phyloP scores from a whole-genome alignment of 148 eudicot genomes.

The Polygonum aviculare region DNA sequence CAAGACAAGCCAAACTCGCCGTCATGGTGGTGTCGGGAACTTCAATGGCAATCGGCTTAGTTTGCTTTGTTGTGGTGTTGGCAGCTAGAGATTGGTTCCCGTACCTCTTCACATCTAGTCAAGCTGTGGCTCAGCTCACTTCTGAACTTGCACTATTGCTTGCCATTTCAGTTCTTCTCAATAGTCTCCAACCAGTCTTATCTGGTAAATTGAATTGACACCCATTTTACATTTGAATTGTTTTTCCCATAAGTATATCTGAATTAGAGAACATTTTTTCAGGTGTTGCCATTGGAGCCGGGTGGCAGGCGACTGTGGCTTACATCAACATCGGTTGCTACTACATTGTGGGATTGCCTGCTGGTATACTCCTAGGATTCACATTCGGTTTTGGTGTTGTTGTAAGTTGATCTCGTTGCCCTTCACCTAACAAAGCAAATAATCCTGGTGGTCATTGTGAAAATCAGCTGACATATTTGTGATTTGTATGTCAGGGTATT shows the following conservation, averaged over 20 bases:
- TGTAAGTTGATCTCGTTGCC: constrained; percentile 23
- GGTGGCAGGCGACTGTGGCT: constrained; percentile 31
- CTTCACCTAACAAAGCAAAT: neutral
- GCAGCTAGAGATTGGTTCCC: constrained; percentile 20
- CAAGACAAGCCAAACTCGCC: constrained; percentile 44
- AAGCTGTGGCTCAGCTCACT: constrained; percentile 18
- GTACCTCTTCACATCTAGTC: constrained; percentile 19
- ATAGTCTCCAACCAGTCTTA: constrained; percentile 30
- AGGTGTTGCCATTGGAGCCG: constrained; percentile 43
- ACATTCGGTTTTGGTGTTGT: constrained; percentile 21
- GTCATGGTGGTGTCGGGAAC: constrained; percentile 17
- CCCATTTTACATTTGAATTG: neutral
- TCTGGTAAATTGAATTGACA: constrained; percentile 20
- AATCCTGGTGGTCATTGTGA: neutral
- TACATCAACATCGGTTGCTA: constrained; percentile 26
- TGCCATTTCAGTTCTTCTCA: constrained; percentile 21
- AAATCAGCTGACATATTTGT: neutral
- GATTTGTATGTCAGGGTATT: constrained; percentile 42
- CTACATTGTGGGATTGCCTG: constrained; percentile 35
- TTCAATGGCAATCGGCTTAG: constrained; percentile 17
- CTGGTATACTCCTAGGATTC: constrained; percentile 23
- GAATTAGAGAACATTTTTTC: neutral
- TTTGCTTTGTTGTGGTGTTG: constrained; percentile 12
- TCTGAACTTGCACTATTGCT: constrained; percentile 21
- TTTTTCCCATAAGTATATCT: neutral